These are phyloP conservation scores for Pisolithus albus DNA, from an alignment of 768 basidiomycete genomes.

Conservation along the genomic window DNA sequence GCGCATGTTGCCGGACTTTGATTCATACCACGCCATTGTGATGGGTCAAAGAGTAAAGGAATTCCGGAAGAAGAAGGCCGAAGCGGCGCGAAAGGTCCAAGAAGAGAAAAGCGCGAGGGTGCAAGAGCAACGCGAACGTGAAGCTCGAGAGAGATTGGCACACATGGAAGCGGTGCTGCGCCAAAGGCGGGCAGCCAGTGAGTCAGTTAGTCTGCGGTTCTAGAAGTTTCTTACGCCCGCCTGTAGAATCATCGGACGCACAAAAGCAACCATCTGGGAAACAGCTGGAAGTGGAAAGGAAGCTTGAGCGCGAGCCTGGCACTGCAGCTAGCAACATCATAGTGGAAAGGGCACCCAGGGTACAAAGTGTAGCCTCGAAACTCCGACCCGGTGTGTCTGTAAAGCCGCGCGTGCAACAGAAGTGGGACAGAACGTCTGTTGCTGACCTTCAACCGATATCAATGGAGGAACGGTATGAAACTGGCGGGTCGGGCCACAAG, in stretches of 20 bases:
- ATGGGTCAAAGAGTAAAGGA: constrained; percentile 57
- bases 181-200: constrained; percentile 43
- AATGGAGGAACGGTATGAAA: too few relatives aligned
- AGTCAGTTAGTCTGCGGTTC: constrained; percentile 12
- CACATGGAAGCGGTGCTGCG: constrained; percentile 33
- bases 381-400: too few relatives aligned
- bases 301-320: not conserved
- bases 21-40: constrained; percentile 43
- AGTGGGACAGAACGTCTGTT: too few relatives aligned
- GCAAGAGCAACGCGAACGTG: constrained; percentile 32
- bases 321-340: not conserved
- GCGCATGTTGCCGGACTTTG: constrained; percentile 67
- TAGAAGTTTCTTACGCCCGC: constrained; percentile 14
- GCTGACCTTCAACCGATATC: too few relatives aligned
- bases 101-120: constrained; percentile 77
- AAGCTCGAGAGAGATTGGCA: constrained; percentile 12
- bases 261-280: constrained; percentile 46
- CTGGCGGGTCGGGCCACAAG: too few relatives aligned
- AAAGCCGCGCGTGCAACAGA: too few relatives aligned
- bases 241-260: constrained; percentile 45
- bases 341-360: not conserved
- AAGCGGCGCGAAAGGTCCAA: constrained; percentile 60
- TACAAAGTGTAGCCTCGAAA: not conserved
- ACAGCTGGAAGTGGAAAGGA: constrained; percentile 42
- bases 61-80: constrained; percentile 51